These are phyloP conservation scores for Talaromyces adpressus DNA, from an alignment of 495 filamentous ascomycete species.

Conservation along the genomic window DNA sequence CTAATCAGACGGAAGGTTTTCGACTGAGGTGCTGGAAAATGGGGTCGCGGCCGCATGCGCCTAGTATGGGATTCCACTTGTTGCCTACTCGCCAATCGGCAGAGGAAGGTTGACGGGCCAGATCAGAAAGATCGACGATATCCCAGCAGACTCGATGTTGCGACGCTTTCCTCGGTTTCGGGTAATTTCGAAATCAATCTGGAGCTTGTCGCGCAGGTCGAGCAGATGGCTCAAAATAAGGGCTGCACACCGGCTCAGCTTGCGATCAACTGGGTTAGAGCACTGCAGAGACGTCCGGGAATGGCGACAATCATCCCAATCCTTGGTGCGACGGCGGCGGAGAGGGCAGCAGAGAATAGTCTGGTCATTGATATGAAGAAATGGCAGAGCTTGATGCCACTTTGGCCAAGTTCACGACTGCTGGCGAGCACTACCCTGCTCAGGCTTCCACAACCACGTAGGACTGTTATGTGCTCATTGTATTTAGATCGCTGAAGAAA, in stretches of 20 bases:
- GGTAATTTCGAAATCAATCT: slow-evolving; percentile 63
- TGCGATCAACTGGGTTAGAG: slow-evolving; percentile 58
- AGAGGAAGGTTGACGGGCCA: slow-evolving; percentile 43
- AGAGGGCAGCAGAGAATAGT: slow-evolving; percentile 43
- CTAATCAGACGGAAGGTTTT: slow-evolving; percentile 9
- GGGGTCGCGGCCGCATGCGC: slow-evolving; percentile 59
- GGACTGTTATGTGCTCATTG: not conserved
- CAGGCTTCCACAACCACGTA: slow-evolving; percentile 13
- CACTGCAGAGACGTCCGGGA: slow-evolving; percentile 36
- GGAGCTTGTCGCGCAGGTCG: slow-evolving; percentile 50
- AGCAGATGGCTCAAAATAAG: slow-evolving; percentile 56
- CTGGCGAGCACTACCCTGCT: slow-evolving; percentile 33
- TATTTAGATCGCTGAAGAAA: not conserved
- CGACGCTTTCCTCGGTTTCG: slow-evolving; percentile 50
- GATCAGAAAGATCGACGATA: slow-evolving; percentile 25
- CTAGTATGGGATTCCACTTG: slow-evolving; percentile 52
- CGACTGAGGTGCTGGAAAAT: slow-evolving; percentile 53
- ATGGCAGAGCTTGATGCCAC: slow-evolving; percentile 39
- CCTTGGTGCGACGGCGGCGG: slow-evolving; percentile 52
- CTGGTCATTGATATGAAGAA: slow-evolving; percentile 40
- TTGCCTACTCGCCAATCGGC: slow-evolving; percentile 51
- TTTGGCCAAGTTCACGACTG: slow-evolving; percentile 12
- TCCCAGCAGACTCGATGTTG: slow-evolving; percentile 27
- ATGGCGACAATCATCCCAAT: slow-evolving; percentile 64
- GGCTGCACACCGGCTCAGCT: slow-evolving; percentile 61